A percentile compares a stretch with the other conserved stretches of the same genome.
Evolutionary conservation across 176 grass and related monocot genomes (phyloP).

Genomic region (Tillandsia fasciculata): DNA sequence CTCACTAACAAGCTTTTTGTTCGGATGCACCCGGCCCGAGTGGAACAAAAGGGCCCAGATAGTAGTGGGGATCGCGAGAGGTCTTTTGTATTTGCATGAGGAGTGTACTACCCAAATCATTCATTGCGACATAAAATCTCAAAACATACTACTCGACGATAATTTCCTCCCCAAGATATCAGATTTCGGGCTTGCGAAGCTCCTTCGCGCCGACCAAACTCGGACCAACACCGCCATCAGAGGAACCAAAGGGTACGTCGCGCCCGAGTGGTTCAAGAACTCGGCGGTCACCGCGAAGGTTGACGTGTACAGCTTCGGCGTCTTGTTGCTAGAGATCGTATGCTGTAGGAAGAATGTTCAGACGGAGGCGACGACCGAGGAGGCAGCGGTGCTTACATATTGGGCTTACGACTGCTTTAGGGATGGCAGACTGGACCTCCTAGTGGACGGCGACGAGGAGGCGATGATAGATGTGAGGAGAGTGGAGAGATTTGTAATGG

Average conservation of each 20-base stretch:
- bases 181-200: slow-evolving; percentile 13
- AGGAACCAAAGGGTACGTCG: slow-evolving; percentile 15
- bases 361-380: not conserved
- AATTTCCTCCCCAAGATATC: slow-evolving; percentile 3
- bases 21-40: not conserved
- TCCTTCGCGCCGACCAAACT: slow-evolving; percentile 1
- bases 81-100: slow-evolving; percentile 12
- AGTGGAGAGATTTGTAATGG: slow-evolving; percentile 10
- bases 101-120: slow-evolving; percentile 4
- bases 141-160: slow-evolving; percentile 9
- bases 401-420: slow-evolving; percentile 12
- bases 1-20: slow-evolving; percentile 9
- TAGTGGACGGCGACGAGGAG: not conserved
- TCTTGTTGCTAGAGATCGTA: slow-evolving; percentile 8
- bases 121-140: slow-evolving; percentile 9
- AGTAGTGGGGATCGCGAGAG: not conserved
- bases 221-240: not conserved
- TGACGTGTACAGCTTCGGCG: slow-evolving; percentile 14
- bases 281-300: slow-evolving; percentile 13
- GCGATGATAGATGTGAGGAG: not conserved
- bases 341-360: slow-evolving; percentile 11
- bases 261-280: slow-evolving; percentile 21
- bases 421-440: not conserved
- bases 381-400: slow-evolving; percentile 1
- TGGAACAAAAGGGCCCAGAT: slow-evolving; percentile 8